Percentiles rank a stretch among this genome's conserved stretches.
These are phyloP conservation scores for Priceomyces medius DNA, from an alignment of 805 yeast species.

Conservation along the genomic window DNA sequence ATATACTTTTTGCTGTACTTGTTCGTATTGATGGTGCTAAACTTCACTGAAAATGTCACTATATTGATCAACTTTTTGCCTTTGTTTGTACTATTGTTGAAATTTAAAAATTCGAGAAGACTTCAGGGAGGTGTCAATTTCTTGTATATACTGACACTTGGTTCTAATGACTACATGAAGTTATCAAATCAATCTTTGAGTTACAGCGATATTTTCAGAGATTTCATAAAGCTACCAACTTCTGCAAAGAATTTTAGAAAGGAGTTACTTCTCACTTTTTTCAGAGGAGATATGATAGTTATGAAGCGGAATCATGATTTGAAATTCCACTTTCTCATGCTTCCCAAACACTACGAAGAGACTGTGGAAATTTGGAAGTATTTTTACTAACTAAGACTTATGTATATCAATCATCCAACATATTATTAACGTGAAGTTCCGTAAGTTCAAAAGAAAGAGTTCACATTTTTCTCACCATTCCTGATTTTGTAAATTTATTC, in stretches of 20 bases:
- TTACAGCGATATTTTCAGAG: conserved; percentile 32
- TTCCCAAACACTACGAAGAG: conserved; percentile 30
- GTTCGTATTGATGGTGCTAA: conserved; percentile 45
- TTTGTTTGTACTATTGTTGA: conserved; percentile 72
- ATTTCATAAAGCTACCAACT: conserved; percentile 29
- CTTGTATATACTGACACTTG: conserved; percentile 15
- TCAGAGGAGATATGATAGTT: conserved; percentile 26
- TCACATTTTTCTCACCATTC: too few relatives aligned
- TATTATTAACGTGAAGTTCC: too few relatives aligned
- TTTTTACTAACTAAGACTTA: conserved; percentile 3
- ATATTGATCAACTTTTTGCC: conserved; percentile 82
- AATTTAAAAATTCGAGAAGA: conserved; percentile 73
- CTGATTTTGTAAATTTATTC: too few relatives aligned
- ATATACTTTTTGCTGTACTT: conserved; percentile 66
- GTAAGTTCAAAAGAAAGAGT: too few relatives aligned
- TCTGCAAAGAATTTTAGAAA: conserved; percentile 28
- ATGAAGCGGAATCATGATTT: conserved; percentile 24
- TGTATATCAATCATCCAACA: not conserved
- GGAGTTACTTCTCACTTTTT: conserved; percentile 21
- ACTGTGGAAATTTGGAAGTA: conserved; percentile 26
- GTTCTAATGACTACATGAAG: conserved; percentile 23
- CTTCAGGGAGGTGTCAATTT: conserved; percentile 53
- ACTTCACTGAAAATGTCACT: conserved; percentile 56
- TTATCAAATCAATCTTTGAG: conserved; percentile 40
- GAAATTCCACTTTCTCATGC: conserved; percentile 35